Evolutionary conservation across 2,329 filamentous ascomycete genomes (phyloP).

Genomic region (Aspergillus unguis): DNA sequence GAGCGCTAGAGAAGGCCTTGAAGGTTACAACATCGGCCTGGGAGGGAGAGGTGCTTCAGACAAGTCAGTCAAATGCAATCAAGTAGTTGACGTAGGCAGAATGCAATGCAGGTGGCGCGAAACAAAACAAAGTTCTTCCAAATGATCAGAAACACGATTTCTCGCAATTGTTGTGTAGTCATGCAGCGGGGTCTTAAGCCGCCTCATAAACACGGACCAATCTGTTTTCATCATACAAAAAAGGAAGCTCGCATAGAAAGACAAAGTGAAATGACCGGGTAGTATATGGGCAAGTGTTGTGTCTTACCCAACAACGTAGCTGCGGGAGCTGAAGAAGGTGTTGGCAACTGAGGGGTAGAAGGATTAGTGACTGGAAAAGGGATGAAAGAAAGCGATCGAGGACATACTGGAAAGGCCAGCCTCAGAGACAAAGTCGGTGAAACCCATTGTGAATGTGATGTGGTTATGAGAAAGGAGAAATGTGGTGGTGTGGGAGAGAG

Average conservation of each 20-base stretch:
- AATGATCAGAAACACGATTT: slow-evolving; percentile 70
- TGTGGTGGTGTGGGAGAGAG: slow-evolving; percentile 14
- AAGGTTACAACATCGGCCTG: slow-evolving; percentile 96
- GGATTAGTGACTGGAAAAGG: slow-evolving; percentile 29
- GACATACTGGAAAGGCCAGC: slow-evolving; percentile 59
- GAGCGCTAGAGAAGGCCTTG: slow-evolving; percentile 77
- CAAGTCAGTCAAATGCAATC: slow-evolving; percentile 14
- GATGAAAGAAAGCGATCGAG: slow-evolving; percentile 20
- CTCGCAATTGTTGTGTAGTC: slow-evolving; percentile 72
- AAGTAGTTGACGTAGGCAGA: not conserved
- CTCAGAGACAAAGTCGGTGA: slow-evolving; percentile 63
- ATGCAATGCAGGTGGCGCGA: slow-evolving; percentile 11
- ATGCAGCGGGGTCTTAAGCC: slow-evolving; percentile 84
- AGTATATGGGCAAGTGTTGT: not conserved
- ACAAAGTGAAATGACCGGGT: slow-evolving; percentile 12
- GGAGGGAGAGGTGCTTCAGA: slow-evolving; percentile 62
- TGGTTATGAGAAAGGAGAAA: slow-evolving; percentile 19
- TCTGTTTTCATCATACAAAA: slow-evolving; percentile 70
- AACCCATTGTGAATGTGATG: slow-evolving; percentile 55
- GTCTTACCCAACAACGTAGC: slow-evolving; percentile 78
- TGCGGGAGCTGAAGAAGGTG: slow-evolving; percentile 56
- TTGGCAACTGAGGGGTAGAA: slow-evolving; percentile 42
- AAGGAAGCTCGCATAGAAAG: slow-evolving; percentile 13
- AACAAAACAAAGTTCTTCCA: slow-evolving; percentile 13
- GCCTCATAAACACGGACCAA: slow-evolving; percentile 97